A percentile compares a stretch with the other conserved stretches of the same genome.
These are phyloP conservation scores for Cladosporium sp. DNA, from an alignment of 2,329 filamentous ascomycete genomes.

Conservation along the genomic window DNA sequence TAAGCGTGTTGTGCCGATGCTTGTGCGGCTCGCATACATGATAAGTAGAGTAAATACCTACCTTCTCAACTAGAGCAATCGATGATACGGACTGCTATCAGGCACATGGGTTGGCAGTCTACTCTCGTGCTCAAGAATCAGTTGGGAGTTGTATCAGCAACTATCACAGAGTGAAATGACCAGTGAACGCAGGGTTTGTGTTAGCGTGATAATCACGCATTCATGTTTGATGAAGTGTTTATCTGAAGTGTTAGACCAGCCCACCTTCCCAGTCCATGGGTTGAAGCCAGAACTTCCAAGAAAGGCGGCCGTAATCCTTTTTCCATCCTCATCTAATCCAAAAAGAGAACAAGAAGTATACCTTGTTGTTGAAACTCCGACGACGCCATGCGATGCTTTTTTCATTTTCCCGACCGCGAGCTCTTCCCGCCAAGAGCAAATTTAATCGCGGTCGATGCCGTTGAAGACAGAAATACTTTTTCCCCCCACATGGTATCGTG, in stretches of 20 bases:
- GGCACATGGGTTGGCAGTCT: no score
- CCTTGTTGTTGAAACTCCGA: slow-evolving; percentile 12
- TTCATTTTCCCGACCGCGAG: neutral
- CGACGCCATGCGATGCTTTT: slow-evolving; percentile 17
- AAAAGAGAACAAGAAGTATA: slow-evolving; percentile 5
- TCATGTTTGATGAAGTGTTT: neutral
- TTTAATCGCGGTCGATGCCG: slow-evolving; percentile 48
- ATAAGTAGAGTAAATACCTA: no score
- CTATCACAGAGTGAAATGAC: no score
- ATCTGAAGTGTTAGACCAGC: no score
- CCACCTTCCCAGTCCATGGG: slow-evolving; percentile 2
- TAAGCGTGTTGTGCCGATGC: no score
- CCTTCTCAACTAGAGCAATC: no score
- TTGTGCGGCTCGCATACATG: no score
- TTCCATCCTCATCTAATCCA: slow-evolving; percentile 8
- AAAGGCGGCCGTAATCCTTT: neutral
- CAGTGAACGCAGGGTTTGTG: slow-evolving; percentile 23
- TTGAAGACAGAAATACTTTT: slow-evolving; percentile 56
- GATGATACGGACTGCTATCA: no score
- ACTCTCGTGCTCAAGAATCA: no score
- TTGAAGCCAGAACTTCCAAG: slow-evolving; percentile 9
- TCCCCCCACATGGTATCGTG: slow-evolving; percentile 55
- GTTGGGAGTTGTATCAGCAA: no score
- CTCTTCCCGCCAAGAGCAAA: neutral
- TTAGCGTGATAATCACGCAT: neutral